These are phyloP conservation scores for Lentinula boryana DNA, from an alignment of 768 basidiomycete species.

Conservation along the genomic window DNA sequence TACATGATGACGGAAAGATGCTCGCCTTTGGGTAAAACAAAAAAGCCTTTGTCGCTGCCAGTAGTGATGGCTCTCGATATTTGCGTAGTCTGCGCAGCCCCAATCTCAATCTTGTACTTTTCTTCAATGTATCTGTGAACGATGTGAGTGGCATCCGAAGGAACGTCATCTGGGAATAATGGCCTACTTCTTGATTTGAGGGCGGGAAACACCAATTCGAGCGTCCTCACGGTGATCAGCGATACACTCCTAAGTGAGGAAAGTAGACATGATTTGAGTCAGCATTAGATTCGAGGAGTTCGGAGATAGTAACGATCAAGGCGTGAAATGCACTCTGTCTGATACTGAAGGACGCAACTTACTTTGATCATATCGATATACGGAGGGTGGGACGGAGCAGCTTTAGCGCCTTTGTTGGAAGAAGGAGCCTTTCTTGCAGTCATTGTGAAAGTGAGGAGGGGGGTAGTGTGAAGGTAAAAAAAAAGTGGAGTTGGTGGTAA, in stretches of 20 bases:
- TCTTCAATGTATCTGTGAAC: conserved; percentile 72
- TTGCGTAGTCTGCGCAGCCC: conserved; percentile 70
- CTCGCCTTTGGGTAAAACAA: conserved; percentile 84
- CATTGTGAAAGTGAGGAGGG: conserved; percentile 13
- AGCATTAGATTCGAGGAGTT: neutral
- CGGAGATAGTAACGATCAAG: neutral
- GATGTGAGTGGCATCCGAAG: neutral
- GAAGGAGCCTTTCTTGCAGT: conserved; percentile 30
- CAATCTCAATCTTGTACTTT: conserved; percentile 77
- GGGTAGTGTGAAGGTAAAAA: conserved; percentile 18
- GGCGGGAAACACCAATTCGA: conserved; percentile 81
- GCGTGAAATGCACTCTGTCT: neutral
- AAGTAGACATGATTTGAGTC: neutral
- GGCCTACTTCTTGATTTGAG: conserved; percentile 85
- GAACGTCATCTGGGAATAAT: neutral
- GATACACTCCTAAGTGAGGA: conserved; percentile 69
- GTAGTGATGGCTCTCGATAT: conserved; percentile 74
- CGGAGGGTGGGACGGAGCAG: conserved; percentile 45
- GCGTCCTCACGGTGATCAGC: conserved; percentile 65
- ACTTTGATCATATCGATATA: conserved; percentile 84
- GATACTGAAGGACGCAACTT: conserved; percentile 11
- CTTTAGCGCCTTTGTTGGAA: conserved; percentile 47
- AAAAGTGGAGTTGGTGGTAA: conserved; percentile 12
- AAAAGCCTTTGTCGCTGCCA: conserved; percentile 80
- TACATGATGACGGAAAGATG: neutral